A percentile compares a stretch with the other conserved stretches of the same genome.
phyloP scores from a whole-genome alignment of 106 monocot genomes.

The Hemerocallis citrina region DNA sequence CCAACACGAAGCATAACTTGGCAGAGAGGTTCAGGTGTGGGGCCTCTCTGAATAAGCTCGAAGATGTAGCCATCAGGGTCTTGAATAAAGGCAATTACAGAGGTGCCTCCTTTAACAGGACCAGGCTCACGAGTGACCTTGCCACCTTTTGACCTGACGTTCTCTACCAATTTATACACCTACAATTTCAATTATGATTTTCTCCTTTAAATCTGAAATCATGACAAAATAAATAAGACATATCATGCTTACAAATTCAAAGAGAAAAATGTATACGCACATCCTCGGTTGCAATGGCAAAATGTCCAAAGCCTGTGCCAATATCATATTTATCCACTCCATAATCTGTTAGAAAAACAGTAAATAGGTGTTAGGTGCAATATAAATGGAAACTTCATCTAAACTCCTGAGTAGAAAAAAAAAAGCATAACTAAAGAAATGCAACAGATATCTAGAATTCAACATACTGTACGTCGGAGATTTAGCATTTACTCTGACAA shows the following conservation, averaged over 20 bases:
- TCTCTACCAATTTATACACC: conserved; percentile 77
- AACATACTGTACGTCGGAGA: no score
- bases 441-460: no score
- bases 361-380: background rate
- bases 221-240: background rate
- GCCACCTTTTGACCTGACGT: conserved; percentile 62
- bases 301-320: conserved; percentile 97
- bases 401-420: no score
- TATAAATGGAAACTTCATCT: background rate
- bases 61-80: conserved; percentile 92
- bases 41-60: conserved; percentile 81
- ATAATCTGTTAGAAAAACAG: conserved; percentile 49
- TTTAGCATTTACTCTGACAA: no score
- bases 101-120: conserved; percentile 86
- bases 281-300: conserved; percentile 90
- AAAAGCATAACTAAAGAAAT: no score
- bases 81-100: conserved; percentile 79
- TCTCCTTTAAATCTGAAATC: background rate
- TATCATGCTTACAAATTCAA: background rate
- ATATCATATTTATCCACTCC: conserved; percentile 97
- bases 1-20: conserved; percentile 97
- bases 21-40: conserved; percentile 85
- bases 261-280: conserved; percentile 23
- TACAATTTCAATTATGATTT: conserved; percentile 17
- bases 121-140: conserved; percentile 91